Base-by-base conservation (phyloP, 208 protist species). In the Trypanosoma melophagium region DNA sequence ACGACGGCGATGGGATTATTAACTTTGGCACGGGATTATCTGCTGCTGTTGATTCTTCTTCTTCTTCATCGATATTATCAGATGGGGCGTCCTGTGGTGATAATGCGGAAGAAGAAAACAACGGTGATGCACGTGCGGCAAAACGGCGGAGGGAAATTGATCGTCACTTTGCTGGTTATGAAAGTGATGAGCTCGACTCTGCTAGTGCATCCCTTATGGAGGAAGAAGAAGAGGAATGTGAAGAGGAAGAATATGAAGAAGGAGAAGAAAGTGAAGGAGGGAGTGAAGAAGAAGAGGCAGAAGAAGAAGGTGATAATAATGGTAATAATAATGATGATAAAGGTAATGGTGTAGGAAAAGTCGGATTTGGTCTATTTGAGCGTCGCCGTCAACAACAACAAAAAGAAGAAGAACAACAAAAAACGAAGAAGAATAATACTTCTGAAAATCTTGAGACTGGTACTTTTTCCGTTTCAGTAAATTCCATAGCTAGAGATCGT, bases 1-100 rank as follows among this genome's bases (percentile, higher is more conserved):
- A 80, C 51, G 61, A 61, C 66, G 62, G 31, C 8, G 69, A 77
- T 53, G 61, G 74, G 14, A 40, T 84, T 38, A 84, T 84, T 61
- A 55, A 53, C n/a, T 83, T 83, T 69, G 73, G 60, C 16, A 41
- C 63, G 3, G 25, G 8, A 16, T 28, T 38, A 17, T 17, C 31
- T 44, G 69, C 38, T 55, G 63, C 13, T 0, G 22, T 8, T 45
- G 71, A 40, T 25, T 50, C 31, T 12, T 54, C 57, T 12, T 61
- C 12, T 1, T 68, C 59, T 31, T 38, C 50, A 19, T 60, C 63
- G 8, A 31, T 21, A 55, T 25, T 44, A 28, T 60, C 60, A 31
- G n/a, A n/a, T n/a, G n/a, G n/a, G n/a, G n/a, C n/a, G n/a, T n/a
- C n/a, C n/a, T n/a, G n/a, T 3, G 24, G 21, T 55, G 60, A 67